Percentiles rank a stretch among this genome's conserved stretches.
Conservation (phyloP, 192 early-diverging fungal species). For the Mortierella claussenii region DNA sequence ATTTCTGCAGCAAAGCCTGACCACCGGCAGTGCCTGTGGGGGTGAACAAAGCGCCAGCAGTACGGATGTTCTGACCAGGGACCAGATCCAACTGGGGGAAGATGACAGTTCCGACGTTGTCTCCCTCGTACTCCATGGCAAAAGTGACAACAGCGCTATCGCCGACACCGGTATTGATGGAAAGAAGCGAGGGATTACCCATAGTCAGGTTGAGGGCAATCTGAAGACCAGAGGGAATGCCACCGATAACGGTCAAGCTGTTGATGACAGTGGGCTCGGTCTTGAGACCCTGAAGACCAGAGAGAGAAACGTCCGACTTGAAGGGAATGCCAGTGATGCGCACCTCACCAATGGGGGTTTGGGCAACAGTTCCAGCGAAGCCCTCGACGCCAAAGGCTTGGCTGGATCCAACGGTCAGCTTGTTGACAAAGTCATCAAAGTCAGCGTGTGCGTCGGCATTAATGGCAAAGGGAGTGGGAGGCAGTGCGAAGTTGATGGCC, state of each 20-base stretch:
- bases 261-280: slow-evolving; percentile 63
- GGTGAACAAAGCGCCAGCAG: slow-evolving; percentile 59
- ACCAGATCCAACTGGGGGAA: slow-evolving; percentile 57
- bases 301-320: slow-evolving; percentile 58
- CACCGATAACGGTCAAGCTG: slow-evolving; percentile 65
- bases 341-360: slow-evolving; percentile 68
- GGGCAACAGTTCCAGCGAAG: slow-evolving; percentile 58
- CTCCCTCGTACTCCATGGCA: slow-evolving; percentile 55
- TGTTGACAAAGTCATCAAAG: slow-evolving; percentile 65
- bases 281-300: slow-evolving; percentile 68
- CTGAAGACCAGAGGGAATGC: slow-evolving; percentile 50
- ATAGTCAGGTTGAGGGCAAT: slow-evolving; percentile 56
- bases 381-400: slow-evolving; percentile 60
- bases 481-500: slow-evolving; percentile 58
- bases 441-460: slow-evolving; percentile 50
- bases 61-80: slow-evolving; percentile 57
- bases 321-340: slow-evolving; percentile 63
- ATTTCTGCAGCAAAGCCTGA: slow-evolving; percentile 60
- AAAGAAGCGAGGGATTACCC: slow-evolving; percentile 59
- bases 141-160: slow-evolving; percentile 60
- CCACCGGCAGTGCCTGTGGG: slow-evolving; percentile 59
- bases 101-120: slow-evolving; percentile 58
- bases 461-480: slow-evolving; percentile 59
- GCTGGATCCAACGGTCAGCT: slow-evolving; percentile 56
- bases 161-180: slow-evolving; percentile 60